Conservation (phyloP, 345 rosid species). For the rapeseed (Brassica napus) region DNA sequence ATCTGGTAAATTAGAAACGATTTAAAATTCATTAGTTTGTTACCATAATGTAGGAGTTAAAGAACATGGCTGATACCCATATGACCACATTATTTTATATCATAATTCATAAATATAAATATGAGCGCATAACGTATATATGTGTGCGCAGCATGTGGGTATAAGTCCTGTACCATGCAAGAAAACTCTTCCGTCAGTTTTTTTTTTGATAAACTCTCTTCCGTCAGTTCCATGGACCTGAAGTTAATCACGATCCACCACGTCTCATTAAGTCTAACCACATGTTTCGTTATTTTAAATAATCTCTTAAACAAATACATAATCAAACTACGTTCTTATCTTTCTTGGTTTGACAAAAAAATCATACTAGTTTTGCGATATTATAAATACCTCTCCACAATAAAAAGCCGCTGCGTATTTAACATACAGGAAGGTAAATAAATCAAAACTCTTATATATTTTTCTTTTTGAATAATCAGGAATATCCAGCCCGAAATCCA, state of each 20-base stretch:
- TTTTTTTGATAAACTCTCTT: slow-evolving; percentile 7
- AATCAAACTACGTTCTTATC: slow-evolving; percentile 18
- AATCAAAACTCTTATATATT: too few relatives aligned
- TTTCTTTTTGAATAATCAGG: too few relatives aligned
- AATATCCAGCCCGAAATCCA: too few relatives aligned
- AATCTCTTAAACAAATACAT: background rate
- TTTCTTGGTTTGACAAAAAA: slow-evolving; percentile 11
- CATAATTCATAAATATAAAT: background rate
- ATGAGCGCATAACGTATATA: background rate
- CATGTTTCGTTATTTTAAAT: slow-evolving; percentile 21
- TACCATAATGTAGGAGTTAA: background rate
- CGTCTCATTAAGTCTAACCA: slow-evolving; percentile 34
- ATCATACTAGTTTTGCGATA: background rate
- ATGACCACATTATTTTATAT: background rate
- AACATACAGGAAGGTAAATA: too few relatives aligned
- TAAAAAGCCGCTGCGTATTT: too few relatives aligned
- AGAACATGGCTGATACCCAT: background rate
- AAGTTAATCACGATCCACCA: slow-evolving; percentile 36
- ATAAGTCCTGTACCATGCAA: slow-evolving; percentile 33
- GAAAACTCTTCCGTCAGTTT: slow-evolving; percentile 27
- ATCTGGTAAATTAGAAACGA: background rate
- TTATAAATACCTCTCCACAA: too few relatives aligned
- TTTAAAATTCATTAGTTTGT: background rate
- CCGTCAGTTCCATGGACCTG: slow-evolving; percentile 3
- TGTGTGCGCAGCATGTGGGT: background rate